A percentile compares a stretch with the other conserved stretches of the same genome.
Evolutionary conservation across 1,284 basidiomycete genomes (phyloP).

Genomic region (Fomitiporia mediterranea): DNA sequence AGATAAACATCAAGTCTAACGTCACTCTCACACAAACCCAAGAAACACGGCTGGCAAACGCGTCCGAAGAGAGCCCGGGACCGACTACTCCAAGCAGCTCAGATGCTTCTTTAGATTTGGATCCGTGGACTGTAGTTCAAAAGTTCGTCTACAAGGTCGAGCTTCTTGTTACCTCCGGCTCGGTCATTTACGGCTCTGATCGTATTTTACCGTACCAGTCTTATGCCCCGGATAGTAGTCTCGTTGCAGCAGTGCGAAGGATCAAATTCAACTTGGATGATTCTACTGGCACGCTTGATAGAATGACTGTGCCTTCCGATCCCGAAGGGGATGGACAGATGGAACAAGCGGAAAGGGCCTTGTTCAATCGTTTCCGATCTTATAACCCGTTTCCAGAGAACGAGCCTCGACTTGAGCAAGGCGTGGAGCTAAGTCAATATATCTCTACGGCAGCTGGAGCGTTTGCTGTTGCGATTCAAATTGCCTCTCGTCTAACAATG

Average conservation of each 20-base stretch:
- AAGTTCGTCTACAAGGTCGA: slow-evolving; percentile 56
- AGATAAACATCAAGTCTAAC: slow-evolving; percentile 44
- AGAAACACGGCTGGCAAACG: slow-evolving; percentile 4
- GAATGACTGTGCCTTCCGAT: slow-evolving; percentile 38
- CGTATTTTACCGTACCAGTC: slow-evolving; percentile 68
- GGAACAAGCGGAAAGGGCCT: slow-evolving; percentile 16
- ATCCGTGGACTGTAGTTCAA: slow-evolving; percentile 56
- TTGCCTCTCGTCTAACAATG: slow-evolving; percentile 50
- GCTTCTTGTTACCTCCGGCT: slow-evolving; percentile 51
- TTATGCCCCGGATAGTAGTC: slow-evolving; percentile 45
- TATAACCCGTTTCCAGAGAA: slow-evolving; percentile 11
- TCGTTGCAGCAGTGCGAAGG: slow-evolving; percentile 45
- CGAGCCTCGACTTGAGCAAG: background rate
- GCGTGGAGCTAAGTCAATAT: background rate
- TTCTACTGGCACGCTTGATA: slow-evolving; percentile 23
- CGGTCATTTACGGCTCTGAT: slow-evolving; percentile 43
- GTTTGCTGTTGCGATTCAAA: slow-evolving; percentile 63
- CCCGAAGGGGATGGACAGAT: slow-evolving; percentile 18
- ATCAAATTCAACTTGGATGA: slow-evolving; percentile 32
- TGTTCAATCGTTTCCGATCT: slow-evolving; percentile 26
- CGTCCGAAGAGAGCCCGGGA: background rate
- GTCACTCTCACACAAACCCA: slow-evolving; percentile 7
- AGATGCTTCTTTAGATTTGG: slow-evolving; percentile 7
- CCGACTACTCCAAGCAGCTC: background rate
- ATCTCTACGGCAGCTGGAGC: slow-evolving; percentile 47